Evolutionary conservation across 2,329 filamentous ascomycete species (phyloP).

Genomic region (Beauveria sp.): DNA sequence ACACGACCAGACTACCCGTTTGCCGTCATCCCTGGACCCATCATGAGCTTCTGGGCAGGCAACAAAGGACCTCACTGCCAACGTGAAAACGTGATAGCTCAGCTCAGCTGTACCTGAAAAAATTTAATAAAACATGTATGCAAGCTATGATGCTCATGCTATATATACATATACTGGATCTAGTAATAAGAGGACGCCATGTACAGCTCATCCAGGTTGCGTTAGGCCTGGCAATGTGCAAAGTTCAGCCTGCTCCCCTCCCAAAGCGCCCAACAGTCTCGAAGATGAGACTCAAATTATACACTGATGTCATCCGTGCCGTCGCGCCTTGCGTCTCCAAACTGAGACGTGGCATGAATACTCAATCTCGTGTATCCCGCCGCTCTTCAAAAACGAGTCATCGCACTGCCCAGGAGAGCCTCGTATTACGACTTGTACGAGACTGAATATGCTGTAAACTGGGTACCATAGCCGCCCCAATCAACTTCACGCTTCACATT

Average conservation of each 20-base stretch:
- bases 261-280: background rate
- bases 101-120: background rate
- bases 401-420: background rate
- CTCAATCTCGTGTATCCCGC: background rate
- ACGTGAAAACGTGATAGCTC: too few relatives aligned
- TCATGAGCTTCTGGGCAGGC: background rate
- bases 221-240: background rate
- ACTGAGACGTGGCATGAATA: background rate
- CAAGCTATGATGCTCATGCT: background rate
- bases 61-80: background rate
- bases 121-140: background rate
- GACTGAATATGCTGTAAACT: background rate
- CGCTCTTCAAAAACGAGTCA: background rate
- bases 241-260: background rate
- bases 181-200: background rate
- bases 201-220: background rate
- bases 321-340: background rate
- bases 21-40: background rate
- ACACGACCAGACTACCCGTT: background rate
- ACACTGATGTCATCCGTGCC: background rate
- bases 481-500: background rate
- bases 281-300: background rate
- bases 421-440: constrained; percentile 1
- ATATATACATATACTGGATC: background rate
- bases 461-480: background rate